These are phyloP conservation scores for Pinguiococcus pyrenoidosus DNA, from an alignment of 108 stramenopile genomes.

Conservation along the genomic window DNA sequence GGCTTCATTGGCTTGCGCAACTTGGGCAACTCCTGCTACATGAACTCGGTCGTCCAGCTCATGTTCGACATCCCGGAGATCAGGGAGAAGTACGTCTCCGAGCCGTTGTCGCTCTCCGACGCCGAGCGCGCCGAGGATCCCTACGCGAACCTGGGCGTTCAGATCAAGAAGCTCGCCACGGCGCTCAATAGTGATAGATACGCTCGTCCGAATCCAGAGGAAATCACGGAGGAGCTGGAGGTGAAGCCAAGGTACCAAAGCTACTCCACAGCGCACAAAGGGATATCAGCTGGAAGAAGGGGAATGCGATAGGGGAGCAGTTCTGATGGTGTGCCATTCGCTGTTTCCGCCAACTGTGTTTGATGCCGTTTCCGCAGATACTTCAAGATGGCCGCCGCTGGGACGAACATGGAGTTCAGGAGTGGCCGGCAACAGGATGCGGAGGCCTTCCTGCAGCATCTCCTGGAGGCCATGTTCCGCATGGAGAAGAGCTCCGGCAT, in stretches of 20 bases:
- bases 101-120: background rate
- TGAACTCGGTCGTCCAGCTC: conserved; percentile 78
- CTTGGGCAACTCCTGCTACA: conserved; percentile 93
- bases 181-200: conserved; percentile 7
- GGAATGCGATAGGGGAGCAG: too few species aligned
- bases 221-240: conserved; percentile 1
- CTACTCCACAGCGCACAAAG: too few species aligned
- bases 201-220: background rate
- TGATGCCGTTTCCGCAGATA: too few species aligned
- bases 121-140: conserved; percentile 43
- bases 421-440: conserved; percentile 98
- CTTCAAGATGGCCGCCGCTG: too few species aligned
- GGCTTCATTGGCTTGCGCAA: conserved; percentile 84
- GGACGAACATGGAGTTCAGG: conserved; percentile 87
- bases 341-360: background rate
- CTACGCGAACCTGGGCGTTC: background rate
- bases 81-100: conserved; percentile 41
- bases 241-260: conserved; percentile 42
- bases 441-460: conserved; percentile 79
- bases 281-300: too few species aligned
- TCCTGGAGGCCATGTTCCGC: conserved; percentile 64
- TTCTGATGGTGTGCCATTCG: too few species aligned
- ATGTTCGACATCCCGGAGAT: conserved; percentile 62
- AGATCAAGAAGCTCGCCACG: conserved; percentile 4
- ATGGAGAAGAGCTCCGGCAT: conserved; percentile 41